Evolutionary conservation across 106 monocot genomes (phyloP), one percentile per base, ranked within the genome.

Genomic region (Agapanthus africanus): DNA sequence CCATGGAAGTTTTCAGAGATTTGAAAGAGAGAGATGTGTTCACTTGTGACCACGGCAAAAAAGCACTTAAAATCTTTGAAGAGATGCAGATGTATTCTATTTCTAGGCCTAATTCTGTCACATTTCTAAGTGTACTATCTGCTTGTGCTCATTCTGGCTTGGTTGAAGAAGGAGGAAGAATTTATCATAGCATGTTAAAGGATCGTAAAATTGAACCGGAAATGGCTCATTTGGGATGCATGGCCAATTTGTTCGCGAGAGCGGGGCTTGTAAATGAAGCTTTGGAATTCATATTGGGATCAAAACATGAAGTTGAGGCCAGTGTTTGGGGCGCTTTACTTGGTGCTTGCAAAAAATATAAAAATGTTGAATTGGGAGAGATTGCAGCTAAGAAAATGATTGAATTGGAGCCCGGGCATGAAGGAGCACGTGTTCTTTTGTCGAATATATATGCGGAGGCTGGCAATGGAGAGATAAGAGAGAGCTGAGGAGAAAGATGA

Each of bases 81-180:
- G 79, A 82, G 50, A 82, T 85, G 85, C 33, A 44, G 32, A 72
- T 15, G 14, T n/a, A n/a, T n/a, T n/a, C n/a, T n/a, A n/a, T n/a
- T n/a, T n/a, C n/a, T n/a, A 51, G 71, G 62, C 88, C 88, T 27
- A 82, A 90, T 62, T 80, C 80, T 54, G 75, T 90, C 57, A 90
- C 90, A 18, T 83, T 83, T 63, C 59, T 90, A 21, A 80, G 83
- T 27, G 83, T 86, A 25, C 42, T 90, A 37, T 73, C 75, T 57
- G 90, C 90, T 56, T 90, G 90, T 30, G 70, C 42, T 42, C 90
- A 90, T 74, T 77, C 78, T 39, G 78, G 90, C 50, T 63, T 90
- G 39, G 85, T 90, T 2, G 67, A 86, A 0, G 80, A 90, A 76
- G 90, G 85, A 10, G 66, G 75, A 0, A n/a, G 18, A 4, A 13